Evolutionary conservation across 768 basidiomycete genomes (phyloP), one percentile per base, ranked within the genome.

Genomic region (Collybiopsis confluens): DNA sequence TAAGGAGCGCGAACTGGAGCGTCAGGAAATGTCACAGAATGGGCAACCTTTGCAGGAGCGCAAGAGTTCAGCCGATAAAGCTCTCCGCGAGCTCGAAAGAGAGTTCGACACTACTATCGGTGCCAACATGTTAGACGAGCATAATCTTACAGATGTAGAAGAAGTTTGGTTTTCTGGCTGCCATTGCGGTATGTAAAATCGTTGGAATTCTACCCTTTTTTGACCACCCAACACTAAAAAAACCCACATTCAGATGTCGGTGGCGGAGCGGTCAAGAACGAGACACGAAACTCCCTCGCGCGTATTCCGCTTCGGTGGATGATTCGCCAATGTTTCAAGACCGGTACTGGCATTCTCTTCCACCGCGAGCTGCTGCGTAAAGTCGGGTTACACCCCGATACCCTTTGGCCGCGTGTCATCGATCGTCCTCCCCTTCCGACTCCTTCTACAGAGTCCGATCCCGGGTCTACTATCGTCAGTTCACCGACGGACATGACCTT

Each of bases 301-400:
- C 81, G 86, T 30, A 86, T 90, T 42, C 71, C 88, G 2, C 74
- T 92, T 28, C 80, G 87, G 49, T 92, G 86, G 86, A 87, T 88
- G 84, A 70, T 88, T 40, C 77, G 84, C 43, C 76, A 88, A 60
- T 82, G 80, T 56, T 82, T 85, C 69, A 65, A 68, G 9, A 61
- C 76, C 28, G 65, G 80, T 1, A 77, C 81, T 0, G 85, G 84
- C 1, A 83, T 87, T 45, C 60, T 85, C 46, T 87, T 86, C 67
- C 69, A 82, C 40, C 65, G 69, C 3, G 71, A 75, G 20, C 64
- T 70, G 57, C 74, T 83, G 59, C 69, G 70, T 35, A 55, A 67
- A 10, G 69, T 77, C 23, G 81, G 80, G 1, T 59, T 82, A 60
- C 76, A 82, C 53, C 68, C 70, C 0, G 56, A 64, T 54, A 75